These are phyloP conservation scores for Anisogramma anomala DNA, from an alignment of 2,329 filamentous ascomycete genomes.

Conservation along the genomic window DNA sequence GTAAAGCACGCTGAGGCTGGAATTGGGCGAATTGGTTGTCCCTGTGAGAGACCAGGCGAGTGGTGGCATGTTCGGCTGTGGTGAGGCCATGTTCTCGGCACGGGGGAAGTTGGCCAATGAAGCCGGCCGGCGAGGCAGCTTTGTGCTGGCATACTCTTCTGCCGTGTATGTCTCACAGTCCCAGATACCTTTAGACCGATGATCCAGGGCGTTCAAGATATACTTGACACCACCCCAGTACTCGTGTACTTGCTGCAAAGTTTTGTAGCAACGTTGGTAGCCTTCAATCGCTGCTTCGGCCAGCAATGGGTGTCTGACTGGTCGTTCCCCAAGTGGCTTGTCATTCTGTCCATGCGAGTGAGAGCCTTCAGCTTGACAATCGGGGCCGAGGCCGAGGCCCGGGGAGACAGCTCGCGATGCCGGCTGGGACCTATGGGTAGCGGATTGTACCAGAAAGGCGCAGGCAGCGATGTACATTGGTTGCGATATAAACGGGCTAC, in stretches of 20 bases:
- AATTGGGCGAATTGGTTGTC: slow-evolving; percentile 74
- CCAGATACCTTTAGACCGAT: slow-evolving; percentile 77
- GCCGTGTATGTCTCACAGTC: slow-evolving; percentile 57
- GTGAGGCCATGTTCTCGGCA: slow-evolving; percentile 34
- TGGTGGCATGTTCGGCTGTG: slow-evolving; percentile 33
- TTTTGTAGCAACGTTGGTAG: slow-evolving; percentile 78
- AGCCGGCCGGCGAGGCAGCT: slow-evolving; percentile 34
- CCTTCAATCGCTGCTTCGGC: slow-evolving; percentile 76
- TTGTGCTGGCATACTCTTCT: slow-evolving; percentile 68
- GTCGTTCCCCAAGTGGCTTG: slow-evolving; percentile 19
- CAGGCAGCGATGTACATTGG: slow-evolving; percentile 87
- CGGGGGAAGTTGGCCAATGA: slow-evolving; percentile 34
- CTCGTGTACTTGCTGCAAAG: slow-evolving; percentile 64
- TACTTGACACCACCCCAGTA: slow-evolving; percentile 85
- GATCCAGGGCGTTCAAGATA: slow-evolving; percentile 74
- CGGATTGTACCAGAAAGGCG: slow-evolving; percentile 76
- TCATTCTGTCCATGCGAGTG: neutral
- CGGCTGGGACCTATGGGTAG: slow-evolving; percentile 55
- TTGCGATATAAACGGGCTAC: slow-evolving; percentile 81
- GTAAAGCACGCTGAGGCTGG: slow-evolving; percentile 72
- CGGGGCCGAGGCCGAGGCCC: slow-evolving; percentile 18
- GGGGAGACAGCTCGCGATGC: slow-evolving; percentile 50
- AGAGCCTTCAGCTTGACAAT: neutral
- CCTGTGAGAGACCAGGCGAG: slow-evolving; percentile 85
- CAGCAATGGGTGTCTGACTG: slow-evolving; percentile 60